Base-by-base conservation (phyloP, 1,284 basidiomycete species). In the Wolfiporia cocos region DNA sequence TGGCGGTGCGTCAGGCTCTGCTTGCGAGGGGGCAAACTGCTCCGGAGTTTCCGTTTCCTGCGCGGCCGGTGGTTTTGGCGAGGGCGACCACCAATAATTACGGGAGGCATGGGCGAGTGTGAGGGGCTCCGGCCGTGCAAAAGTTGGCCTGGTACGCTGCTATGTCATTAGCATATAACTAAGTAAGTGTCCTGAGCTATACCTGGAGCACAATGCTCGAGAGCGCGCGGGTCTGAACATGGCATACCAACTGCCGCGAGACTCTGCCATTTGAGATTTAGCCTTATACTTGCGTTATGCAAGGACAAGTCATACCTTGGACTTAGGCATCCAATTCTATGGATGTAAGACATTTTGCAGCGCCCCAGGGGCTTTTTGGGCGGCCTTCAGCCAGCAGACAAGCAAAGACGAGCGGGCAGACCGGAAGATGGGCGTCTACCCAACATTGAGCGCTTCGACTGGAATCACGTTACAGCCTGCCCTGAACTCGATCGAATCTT, bases 21-120 rank as follows among this genome's bases (percentile, higher is more conserved):
- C 19, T 14, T 37, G 31, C 30, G 23, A 15, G 4, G 31, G n/a
- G 10, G 15, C 17, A 1, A 28, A 20, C 23, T 39, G 41, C 21
- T 34, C 26, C n/a, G n/a, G n/a, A n/a, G n/a, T n/a, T 26, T 42
- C 22, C 2, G 20, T 22, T 1, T 18, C 28, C 9, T 41, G 19
- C 15, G 29, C 41, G 21, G 20, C 19, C 24, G 41, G 23, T 5
- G 29, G 4, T 40, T 42, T 43, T 26, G 38, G 28, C 2, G 43
- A 39, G 15, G 44, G 43, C 6, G 45, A 40, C 45, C 45, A 47
- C 41, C 41, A 47, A 30, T 35, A 40, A 29, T 21, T 47, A 28
- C 45, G 45, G 9, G 37, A 23, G 23, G 37, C 21, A 15, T 18
- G 35, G n/a, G 35, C 34, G 4, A 40, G 41, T n/a, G 26, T 21